Evolutionary conservation across 176 grass and related monocot genomes (phyloP).

Genomic region (Alopecurus myosuroides): DNA sequence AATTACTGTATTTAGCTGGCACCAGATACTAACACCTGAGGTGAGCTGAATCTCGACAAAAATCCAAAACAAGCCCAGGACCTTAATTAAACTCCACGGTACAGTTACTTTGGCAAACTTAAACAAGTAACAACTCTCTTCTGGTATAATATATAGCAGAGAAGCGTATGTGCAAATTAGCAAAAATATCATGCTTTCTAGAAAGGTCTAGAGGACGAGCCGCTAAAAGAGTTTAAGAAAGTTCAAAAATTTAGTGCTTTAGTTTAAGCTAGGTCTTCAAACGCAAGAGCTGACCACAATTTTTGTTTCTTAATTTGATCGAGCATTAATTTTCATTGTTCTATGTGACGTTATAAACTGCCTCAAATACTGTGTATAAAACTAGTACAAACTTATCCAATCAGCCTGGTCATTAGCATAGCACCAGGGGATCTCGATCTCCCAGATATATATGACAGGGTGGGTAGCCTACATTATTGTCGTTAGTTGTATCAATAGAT

Average conservation of each 20-base stretch:
- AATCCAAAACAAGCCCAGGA: conserved; percentile 5
- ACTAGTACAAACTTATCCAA: conserved; percentile 1
- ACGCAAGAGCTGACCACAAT: background rate
- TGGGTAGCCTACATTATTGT: background rate
- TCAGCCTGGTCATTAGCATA: background rate
- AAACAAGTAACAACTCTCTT: background rate
- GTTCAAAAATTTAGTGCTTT: background rate
- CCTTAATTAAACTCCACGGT: background rate
- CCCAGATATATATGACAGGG: background rate
- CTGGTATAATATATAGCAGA: background rate
- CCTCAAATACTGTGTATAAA: too few species aligned
- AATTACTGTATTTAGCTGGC: conserved; percentile 29
- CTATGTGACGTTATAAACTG: background rate
- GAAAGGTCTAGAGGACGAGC: background rate
- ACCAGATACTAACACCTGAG: conserved; percentile 9
- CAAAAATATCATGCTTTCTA: background rate
- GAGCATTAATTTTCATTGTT: background rate
- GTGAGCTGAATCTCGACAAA: conserved; percentile 37
- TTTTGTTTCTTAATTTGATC: background rate
- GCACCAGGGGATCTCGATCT: background rate
- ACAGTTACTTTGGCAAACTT: background rate
- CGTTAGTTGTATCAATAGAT: background rate
- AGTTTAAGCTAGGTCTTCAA: background rate
- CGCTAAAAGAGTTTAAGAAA: background rate
- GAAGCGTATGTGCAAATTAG: background rate